A percentile compares a stretch with the other conserved stretches of the same genome.
Evolutionary conservation across 805 yeast species (phyloP).

Genomic region (Lipomyces anomalus): DNA sequence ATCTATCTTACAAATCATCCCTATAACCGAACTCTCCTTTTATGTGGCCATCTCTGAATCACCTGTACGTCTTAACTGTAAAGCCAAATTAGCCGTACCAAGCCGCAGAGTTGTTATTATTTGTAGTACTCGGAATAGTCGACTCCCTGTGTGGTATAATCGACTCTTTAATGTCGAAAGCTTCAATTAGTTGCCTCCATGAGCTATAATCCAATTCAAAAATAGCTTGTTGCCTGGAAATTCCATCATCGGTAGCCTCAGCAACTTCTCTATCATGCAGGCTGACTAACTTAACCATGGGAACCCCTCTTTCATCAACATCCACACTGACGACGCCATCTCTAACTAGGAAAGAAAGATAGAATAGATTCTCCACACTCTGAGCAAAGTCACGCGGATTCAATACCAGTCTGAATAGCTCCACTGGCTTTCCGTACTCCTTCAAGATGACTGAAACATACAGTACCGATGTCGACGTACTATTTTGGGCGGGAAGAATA

Average conservation of each 20-base stretch:
- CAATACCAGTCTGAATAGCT: slow-evolving; percentile 59
- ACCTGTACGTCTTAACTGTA: too few relatives aligned
- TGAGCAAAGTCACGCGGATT: slow-evolving; percentile 74
- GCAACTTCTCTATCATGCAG: background rate
- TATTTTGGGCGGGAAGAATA: slow-evolving; percentile 10
- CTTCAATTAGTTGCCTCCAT: slow-evolving; percentile 55
- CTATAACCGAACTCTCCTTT: too few relatives aligned
- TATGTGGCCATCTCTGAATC: too few relatives aligned
- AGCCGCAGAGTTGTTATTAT: background rate
- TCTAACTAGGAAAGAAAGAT: slow-evolving; percentile 69
- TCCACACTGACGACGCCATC: slow-evolving; percentile 60
- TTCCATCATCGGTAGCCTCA: slow-evolving; percentile 20
- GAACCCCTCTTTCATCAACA: slow-evolving; percentile 37
- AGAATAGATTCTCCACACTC: slow-evolving; percentile 78
- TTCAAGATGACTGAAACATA: slow-evolving; percentile 9
- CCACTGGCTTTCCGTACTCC: slow-evolving; percentile 36
- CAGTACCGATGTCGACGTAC: slow-evolving; percentile 12
- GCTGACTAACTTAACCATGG: slow-evolving; percentile 21
- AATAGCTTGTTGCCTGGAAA: slow-evolving; percentile 54
- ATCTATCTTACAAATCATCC: too few relatives aligned
- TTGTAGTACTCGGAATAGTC: slow-evolving; percentile 1
- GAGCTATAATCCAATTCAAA: slow-evolving; percentile 62
- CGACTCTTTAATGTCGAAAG: slow-evolving; percentile 50
- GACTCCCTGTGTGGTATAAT: slow-evolving; percentile 44
- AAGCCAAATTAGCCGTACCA: slow-evolving; percentile 23